Conservation (phyloP, 2,329 filamentous ascomycete genomes). For the Colletotrichum horii region DNA sequence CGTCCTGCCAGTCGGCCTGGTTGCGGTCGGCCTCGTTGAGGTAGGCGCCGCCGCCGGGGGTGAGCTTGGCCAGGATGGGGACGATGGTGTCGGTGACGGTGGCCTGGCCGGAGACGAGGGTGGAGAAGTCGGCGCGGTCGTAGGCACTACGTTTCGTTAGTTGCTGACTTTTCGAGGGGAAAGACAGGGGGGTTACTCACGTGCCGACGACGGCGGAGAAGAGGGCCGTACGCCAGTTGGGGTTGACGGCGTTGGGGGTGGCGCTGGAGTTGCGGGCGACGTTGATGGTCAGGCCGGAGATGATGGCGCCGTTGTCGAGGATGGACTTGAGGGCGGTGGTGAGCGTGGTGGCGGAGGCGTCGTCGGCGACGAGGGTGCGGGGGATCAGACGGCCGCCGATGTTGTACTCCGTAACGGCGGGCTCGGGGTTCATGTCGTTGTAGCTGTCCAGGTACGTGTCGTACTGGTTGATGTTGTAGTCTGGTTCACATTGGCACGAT, state of each 20-base stretch:
- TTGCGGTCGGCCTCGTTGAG: constrained; percentile 57
- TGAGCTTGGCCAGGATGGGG: constrained; percentile 18
- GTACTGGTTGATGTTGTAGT: constrained; percentile 29
- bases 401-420: constrained; percentile 18
- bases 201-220: constrained; percentile 15
- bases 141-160: background rate
- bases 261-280: background rate
- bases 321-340: background rate
- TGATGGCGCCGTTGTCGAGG: background rate
- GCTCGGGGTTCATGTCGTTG: constrained; percentile 21
- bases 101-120: background rate
- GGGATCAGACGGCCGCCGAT: constrained; percentile 13
- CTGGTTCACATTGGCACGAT: background rate
- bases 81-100: constrained; percentile 7
- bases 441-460: constrained; percentile 27
- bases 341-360: background rate
- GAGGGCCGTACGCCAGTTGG: constrained; percentile 25
- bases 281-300: constrained; percentile 13
- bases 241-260: constrained; percentile 24
- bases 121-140: constrained; percentile 11
- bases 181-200: background rate
- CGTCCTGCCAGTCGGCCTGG: constrained; percentile 47
- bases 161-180: background rate
- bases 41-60: constrained; percentile 49
- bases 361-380: constrained; percentile 1